Conservation (phyloP, 257 asterid genomes). For the Apocynum venetum region DNA sequence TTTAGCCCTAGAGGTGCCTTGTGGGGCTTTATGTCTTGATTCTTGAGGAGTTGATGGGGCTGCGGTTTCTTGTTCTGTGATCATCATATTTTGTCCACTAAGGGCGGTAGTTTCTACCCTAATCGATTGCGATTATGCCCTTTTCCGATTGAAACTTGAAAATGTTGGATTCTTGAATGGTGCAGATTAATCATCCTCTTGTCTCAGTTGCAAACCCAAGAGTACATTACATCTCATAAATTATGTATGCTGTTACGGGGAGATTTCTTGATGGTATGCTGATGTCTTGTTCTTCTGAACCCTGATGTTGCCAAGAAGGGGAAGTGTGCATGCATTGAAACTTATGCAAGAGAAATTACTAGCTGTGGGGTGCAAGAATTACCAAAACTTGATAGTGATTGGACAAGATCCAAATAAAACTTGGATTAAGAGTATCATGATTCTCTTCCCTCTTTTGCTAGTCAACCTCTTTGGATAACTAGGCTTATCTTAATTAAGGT, state of each 20-base stretch:
- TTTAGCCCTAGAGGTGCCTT: background rate
- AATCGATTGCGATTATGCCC: background rate
- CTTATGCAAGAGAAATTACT: no score
- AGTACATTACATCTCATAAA: background rate
- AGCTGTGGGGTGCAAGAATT: no score
- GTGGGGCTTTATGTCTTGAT: background rate
- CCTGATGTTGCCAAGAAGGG: background rate
- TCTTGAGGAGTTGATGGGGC: background rate
- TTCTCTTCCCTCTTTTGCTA: no score
- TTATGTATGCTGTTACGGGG: background rate
- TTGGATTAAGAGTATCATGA: no score
- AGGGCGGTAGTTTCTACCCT: background rate
- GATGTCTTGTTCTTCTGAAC: background rate
- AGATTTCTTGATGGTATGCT: background rate
- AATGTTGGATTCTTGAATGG: background rate
- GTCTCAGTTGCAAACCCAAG: background rate
- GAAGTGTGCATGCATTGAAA: background rate
- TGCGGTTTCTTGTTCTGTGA: background rate
- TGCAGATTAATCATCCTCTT: background rate
- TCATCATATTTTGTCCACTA: background rate
- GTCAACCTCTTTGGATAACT: no score
- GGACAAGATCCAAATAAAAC: no score
- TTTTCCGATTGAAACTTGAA: background rate
- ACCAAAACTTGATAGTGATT: no score
- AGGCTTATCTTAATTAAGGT: no score